Percentiles rank a stretch among this genome's conserved stretches.
Conservation (phyloP, 352 stramenopile species). For the Globisporangium uncinulatum region DNA sequence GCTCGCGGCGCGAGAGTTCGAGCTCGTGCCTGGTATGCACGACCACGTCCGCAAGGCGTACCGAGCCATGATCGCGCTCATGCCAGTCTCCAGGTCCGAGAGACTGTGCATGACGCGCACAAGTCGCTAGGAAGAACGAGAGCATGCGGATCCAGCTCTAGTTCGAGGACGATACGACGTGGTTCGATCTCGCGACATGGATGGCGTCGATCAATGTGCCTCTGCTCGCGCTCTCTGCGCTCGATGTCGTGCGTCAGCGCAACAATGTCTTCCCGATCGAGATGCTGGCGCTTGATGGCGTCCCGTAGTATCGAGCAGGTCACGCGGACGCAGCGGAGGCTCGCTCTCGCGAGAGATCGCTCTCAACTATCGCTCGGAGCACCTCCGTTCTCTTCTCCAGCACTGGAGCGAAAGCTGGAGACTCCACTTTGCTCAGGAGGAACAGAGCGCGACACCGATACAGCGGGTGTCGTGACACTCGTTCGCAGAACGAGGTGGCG, state of each 20-base stretch:
- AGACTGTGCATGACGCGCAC: constrained; percentile 43
- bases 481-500: constrained; percentile 18
- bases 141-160: constrained; percentile 46
- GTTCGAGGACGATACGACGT: constrained; percentile 45
- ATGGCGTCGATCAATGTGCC: constrained; percentile 42
- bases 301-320: constrained; percentile 29
- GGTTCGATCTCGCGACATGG: constrained; percentile 51
- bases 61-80: constrained; percentile 42
- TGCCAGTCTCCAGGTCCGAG: constrained; percentile 37
- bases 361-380: constrained; percentile 33
- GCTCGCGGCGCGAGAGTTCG: constrained; percentile 46
- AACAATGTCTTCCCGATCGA: constrained; percentile 12
- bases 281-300: constrained; percentile 38
- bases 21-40: constrained; percentile 32
- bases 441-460: constrained; percentile 23
- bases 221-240: constrained; percentile 26
- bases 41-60: constrained; percentile 48
- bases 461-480: constrained; percentile 21
- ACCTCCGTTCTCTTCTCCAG: constrained; percentile 40
- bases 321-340: constrained; percentile 22
- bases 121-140: constrained; percentile 59
- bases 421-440: constrained; percentile 33
- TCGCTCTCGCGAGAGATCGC: constrained; percentile 30
- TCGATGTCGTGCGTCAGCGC: constrained; percentile 24
- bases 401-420: constrained; percentile 34